Base-by-base conservation (phyloP, 768 basidiomycete genomes). In the Holtermannia corniformis region DNA sequence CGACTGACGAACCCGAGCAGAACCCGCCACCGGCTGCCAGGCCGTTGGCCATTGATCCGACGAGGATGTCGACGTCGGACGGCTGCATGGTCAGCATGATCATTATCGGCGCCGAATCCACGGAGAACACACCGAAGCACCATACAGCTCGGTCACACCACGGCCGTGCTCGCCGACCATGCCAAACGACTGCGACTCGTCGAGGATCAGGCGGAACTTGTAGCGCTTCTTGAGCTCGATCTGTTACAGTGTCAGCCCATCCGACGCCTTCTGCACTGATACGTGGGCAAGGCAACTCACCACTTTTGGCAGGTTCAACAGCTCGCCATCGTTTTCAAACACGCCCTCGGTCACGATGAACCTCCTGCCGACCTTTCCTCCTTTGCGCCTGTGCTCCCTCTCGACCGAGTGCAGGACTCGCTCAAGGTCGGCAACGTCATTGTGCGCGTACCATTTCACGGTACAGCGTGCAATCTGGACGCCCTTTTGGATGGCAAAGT, bases 331-430 rank as follows among this genome's bases (percentile, higher is more conserved):
- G 65, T 84, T 86, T 73, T 96, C 90, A 64, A 95, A 97, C 43
- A 99, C 84, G 40, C 95, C 95, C 67, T 97, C 95, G 0, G 93
- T 91, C 48, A 99, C 81, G 66, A 97, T 97, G 71, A 97, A 99
- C 24, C 87, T 79, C 54, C 92, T 78, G 1, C 90, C 95, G 63
- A 96, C 75, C 1, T 86, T 86, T 1, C 78, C 78, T 44, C 81
- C 80, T 50, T 86, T 83, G 75, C 89, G 87, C 74, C 84, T 84
- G 56, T 85, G 77, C 62, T 97, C 93, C 76, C 87, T 92, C 62
- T 87, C 87, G 2, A 93, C 79, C 52, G 77, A 76, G 56, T 87
- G 77, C 50, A 99, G 76, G 5, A 91, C 86, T 16, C 88, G 83
- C 73, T 96, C 93, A 26, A 99, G 79, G 59, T 85, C 87, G 63